Base-by-base conservation (phyloP, 2,329 filamentous ascomycete species). In the Ophiocordyceps polyrhachis-furcata region DNA sequence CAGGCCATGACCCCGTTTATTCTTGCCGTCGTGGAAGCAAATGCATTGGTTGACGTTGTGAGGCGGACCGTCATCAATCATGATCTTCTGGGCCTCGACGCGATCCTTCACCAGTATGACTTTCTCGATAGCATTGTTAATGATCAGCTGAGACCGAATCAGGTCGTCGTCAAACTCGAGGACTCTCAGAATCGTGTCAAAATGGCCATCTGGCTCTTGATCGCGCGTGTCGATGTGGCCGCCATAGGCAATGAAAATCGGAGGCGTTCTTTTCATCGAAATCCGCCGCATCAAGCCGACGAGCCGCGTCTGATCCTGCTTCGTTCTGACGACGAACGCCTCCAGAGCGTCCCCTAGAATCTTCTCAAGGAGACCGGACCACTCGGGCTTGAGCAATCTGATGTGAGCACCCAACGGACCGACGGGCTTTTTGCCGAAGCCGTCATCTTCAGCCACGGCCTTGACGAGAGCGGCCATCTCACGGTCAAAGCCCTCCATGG, bases 371-470 rank as follows among this genome's bases (percentile, higher is more conserved):
- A 93, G 77, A 1, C 75, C 73, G 1, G 81, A 82, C 91, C 91
- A 98, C 52, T 84, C 71, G 1, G 84, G 81, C 51, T 89, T 79
- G 32, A 77, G 65, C 21, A 98, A 66, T 51, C 77, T 79, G 44
- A 98, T 71, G 54, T 91, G 74, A 21, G 77, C 67, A 28, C 88
- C 91, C 14, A 96, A 67, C 0, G 91, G 91, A 0, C 91, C 91
- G 31, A 96, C 68, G 2, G 91, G 91, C 49, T 73, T 79, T 40
- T 73, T 65, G 21, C 68, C 65, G 56, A 93, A 96, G 0, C 77
- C 69, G 2, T 50, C 60, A 46, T 93, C 84, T n/a, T 67, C 64
- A 6, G 76, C 69, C 48, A 96, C 83, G n/a, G 71, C 71, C 44
- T 63, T 68, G 7, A 93, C 62, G 3, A 95, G 71, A 2, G 67